Conservation (phyloP, 805 yeast genomes). For the Yarrowia sp. region DNA sequence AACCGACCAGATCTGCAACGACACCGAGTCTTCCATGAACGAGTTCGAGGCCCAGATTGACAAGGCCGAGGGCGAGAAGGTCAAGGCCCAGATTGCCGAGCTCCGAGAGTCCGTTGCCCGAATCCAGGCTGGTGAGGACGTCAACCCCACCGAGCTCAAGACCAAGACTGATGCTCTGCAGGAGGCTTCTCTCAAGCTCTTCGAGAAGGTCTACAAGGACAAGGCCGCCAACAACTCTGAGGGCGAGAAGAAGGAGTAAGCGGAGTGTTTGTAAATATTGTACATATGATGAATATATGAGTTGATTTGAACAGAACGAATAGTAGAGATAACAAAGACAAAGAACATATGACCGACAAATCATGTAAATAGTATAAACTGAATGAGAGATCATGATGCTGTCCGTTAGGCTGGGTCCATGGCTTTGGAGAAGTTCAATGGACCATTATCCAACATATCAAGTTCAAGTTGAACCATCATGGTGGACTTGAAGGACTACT, state of each 20-base stretch:
- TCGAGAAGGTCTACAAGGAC: conserved; percentile 64
- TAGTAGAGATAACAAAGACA: background rate
- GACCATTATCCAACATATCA: no score
- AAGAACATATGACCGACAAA: no score
- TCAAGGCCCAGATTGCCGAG: conserved; percentile 53
- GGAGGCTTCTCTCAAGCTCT: conserved; percentile 73
- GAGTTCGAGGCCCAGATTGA: conserved; percentile 70
- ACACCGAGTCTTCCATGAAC: conserved; percentile 78
- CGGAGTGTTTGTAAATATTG: conserved; percentile 22
- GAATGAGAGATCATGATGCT: no score
- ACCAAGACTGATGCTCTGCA: conserved; percentile 80
- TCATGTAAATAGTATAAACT: no score
- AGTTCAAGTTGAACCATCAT: no score
- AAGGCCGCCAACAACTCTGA: conserved; percentile 27
- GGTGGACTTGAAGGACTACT: no score
- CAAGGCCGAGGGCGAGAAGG: conserved; percentile 53
- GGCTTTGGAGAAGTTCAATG: no score
- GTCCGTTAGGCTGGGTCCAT: no score
- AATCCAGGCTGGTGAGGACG: conserved; percentile 64
- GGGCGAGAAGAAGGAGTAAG: conserved; percentile 26
- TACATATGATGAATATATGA: conserved; percentile 24
- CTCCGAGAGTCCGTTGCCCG: conserved; percentile 75
- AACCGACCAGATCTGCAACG: conserved; percentile 77
- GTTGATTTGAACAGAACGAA: conserved; percentile 4
- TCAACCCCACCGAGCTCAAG: conserved; percentile 62